These are phyloP conservation scores for Rhizomucor miehei DNA, from an alignment of 371 early-diverging fungal species.

Conservation along the genomic window DNA sequence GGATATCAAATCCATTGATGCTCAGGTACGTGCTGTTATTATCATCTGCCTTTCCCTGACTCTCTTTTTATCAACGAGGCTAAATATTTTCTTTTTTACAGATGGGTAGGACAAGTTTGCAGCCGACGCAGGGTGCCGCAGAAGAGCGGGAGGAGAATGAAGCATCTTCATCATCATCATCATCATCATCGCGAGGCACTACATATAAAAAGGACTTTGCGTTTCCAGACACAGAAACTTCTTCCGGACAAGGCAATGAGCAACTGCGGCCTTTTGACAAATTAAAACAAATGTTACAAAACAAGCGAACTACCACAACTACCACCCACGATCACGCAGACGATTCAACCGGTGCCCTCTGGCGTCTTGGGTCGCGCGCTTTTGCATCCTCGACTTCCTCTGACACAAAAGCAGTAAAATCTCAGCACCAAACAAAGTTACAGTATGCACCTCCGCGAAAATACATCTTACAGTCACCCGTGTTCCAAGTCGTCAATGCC, in stretches of 20 bases:
- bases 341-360: not conserved
- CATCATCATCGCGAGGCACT: not conserved
- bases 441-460: slow-evolving; percentile 43
- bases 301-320: not conserved
- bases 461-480: slow-evolving; percentile 75
- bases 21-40: too few species aligned
- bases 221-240: not conserved
- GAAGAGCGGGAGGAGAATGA: not conserved
- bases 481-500: slow-evolving; percentile 70
- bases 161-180: not conserved
- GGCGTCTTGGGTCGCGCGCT: not conserved
- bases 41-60: too few species aligned
- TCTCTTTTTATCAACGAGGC: too few species aligned
- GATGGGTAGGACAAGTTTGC: not conserved
- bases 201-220: not conserved
- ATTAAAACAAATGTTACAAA: not conserved
- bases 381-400: not conserved
- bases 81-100: too few species aligned
- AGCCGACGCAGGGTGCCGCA: not conserved
- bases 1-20: too few species aligned
- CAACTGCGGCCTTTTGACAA: not conserved
- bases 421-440: slow-evolving; percentile 3
- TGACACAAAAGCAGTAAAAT: not conserved
- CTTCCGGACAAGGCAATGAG: not conserved
- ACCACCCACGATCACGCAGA: not conserved